phyloP scores from a whole-genome alignment of 2,329 filamentous ascomycete genomes.

The Verticillium isaacii region DNA sequence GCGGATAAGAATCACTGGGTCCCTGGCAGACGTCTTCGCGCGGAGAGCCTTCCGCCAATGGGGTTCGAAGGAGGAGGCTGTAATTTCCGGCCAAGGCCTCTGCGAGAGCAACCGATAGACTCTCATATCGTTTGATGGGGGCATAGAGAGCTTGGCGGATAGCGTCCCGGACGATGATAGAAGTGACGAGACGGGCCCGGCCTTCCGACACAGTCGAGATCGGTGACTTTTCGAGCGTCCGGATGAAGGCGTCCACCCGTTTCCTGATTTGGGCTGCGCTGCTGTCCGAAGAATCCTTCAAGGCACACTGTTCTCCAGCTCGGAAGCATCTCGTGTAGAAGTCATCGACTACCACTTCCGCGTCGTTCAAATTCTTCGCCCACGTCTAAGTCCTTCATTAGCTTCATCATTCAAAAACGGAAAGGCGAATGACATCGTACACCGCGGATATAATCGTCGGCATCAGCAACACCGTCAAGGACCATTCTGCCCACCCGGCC shows the following conservation, averaged over 20 bases:
- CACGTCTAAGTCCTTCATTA: slow-evolving; percentile 20
- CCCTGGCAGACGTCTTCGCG: slow-evolving; percentile 5
- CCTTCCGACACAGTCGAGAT: slow-evolving; percentile 15
- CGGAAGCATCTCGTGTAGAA: slow-evolving; percentile 32
- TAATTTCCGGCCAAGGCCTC: slow-evolving; percentile 22
- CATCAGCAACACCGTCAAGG: slow-evolving; percentile 23
- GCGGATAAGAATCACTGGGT: not conserved
- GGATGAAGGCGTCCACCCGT: slow-evolving; percentile 26
- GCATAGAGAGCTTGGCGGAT: slow-evolving; percentile 24
- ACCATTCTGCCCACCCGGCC: slow-evolving; percentile 13
- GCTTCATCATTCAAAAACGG: not conserved
- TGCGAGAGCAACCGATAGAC: slow-evolving; percentile 14
- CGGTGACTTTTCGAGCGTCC: slow-evolving; percentile 21
- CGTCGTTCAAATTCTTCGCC: slow-evolving; percentile 30
- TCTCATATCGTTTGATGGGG: slow-evolving; percentile 16
- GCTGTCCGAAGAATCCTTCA: slow-evolving; percentile 19
- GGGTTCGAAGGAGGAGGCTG: slow-evolving; percentile 6
- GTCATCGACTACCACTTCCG: slow-evolving; percentile 24
- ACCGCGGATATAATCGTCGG: slow-evolving; percentile 27
- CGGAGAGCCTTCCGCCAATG: not conserved
- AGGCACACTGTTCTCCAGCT: slow-evolving; percentile 21
- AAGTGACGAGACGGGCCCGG: slow-evolving; percentile 21
- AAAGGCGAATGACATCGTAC: slow-evolving; percentile 16
- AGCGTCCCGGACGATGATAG: slow-evolving; percentile 21
- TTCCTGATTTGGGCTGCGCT: slow-evolving; percentile 20